phyloP scores from a whole-genome alignment of 1,284 basidiomycete genomes.

The Malassezia slooffiae region DNA sequence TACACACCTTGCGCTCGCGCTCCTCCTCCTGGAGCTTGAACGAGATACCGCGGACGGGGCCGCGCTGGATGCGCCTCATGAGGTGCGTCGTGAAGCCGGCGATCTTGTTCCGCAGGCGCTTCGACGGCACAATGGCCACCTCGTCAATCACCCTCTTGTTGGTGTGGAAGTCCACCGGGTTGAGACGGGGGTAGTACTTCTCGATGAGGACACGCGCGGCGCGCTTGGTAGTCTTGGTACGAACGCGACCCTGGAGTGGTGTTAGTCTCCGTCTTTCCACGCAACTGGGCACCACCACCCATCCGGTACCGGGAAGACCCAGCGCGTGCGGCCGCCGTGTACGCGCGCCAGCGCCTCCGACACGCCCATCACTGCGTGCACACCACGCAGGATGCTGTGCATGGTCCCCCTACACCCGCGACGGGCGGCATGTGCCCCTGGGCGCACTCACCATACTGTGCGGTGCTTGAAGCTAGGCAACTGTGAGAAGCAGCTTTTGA shows the following conservation, averaged over 20 bases:
- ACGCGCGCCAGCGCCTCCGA: too few relatives aligned
- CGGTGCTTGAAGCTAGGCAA: too few relatives aligned
- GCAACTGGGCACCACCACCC: too few relatives aligned
- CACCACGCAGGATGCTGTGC: too few relatives aligned
- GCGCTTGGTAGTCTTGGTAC: slow-evolving; percentile 99
- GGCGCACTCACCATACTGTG: too few relatives aligned
- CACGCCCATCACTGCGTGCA: too few relatives aligned
- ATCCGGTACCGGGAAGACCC: too few relatives aligned
- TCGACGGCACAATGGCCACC: slow-evolving; percentile 89
- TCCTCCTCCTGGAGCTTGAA: slow-evolving; percentile 99
- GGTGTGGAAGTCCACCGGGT: slow-evolving; percentile 53
- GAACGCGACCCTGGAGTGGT: slow-evolving; percentile 75
- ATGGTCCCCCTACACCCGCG: too few relatives aligned
- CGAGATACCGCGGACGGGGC: slow-evolving; percentile 98
- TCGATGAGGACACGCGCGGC: slow-evolving; percentile 98
- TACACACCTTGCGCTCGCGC: slow-evolving; percentile 76
- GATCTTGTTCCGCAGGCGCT: slow-evolving; percentile 99
- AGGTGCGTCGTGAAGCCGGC: slow-evolving; percentile 99
- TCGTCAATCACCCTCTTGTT: slow-evolving; percentile 98
- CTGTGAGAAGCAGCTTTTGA: too few relatives aligned
- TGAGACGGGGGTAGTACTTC: slow-evolving; percentile 66
- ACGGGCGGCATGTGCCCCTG: too few relatives aligned
- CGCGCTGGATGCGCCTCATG: slow-evolving; percentile 99
- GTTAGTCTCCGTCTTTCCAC: slow-evolving; percentile 11
- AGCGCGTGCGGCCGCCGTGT: too few relatives aligned